Evolutionary conservation across 2,329 filamentous ascomycete genomes (phyloP).

Genomic region (Beauveria scarabaeidicola): DNA sequence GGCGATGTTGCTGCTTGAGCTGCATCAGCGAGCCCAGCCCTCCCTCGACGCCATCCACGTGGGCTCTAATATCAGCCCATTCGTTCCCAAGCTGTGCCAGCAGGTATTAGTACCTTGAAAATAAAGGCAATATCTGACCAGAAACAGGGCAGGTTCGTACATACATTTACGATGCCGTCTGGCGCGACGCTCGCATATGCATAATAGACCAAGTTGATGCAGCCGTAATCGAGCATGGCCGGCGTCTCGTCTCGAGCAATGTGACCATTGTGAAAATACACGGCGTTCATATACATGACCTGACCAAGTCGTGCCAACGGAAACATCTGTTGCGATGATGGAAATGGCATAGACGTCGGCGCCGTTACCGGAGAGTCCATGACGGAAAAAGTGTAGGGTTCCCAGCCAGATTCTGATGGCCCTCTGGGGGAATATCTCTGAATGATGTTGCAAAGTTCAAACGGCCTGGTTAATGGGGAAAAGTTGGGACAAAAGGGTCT

Average conservation of each 20-base stretch:
- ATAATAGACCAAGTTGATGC: conserved; percentile 76
- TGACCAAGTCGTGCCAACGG: not conserved
- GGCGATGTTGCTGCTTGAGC: conserved; percentile 60
- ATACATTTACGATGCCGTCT: conserved; percentile 68
- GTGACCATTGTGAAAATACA: conserved; percentile 76
- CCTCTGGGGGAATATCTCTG: not conserved
- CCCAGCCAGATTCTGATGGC: not conserved
- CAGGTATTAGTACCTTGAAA: not conserved
- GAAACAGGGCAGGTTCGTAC: conserved; percentile 21
- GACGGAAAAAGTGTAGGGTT: not conserved
- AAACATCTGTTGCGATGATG: not conserved
- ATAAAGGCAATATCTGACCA: not conserved
- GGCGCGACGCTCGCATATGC: conserved; percentile 67
- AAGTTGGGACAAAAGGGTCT: not conserved
- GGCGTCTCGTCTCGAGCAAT: conserved; percentile 68
- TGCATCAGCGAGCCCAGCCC: conserved; percentile 66
- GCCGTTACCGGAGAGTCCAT: not conserved
- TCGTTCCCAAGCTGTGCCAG: conserved; percentile 62
- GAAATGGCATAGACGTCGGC: not conserved
- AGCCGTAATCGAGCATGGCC: conserved; percentile 63
- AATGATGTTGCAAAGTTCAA: not conserved
- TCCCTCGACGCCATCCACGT: conserved; percentile 62
- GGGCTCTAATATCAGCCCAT: conserved; percentile 64
- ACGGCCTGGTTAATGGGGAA: not conserved
- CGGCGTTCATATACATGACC: conserved; percentile 61